Conservation (phyloP, 495 filamentous ascomycete species). For the Xylaria bambusicola region DNA sequence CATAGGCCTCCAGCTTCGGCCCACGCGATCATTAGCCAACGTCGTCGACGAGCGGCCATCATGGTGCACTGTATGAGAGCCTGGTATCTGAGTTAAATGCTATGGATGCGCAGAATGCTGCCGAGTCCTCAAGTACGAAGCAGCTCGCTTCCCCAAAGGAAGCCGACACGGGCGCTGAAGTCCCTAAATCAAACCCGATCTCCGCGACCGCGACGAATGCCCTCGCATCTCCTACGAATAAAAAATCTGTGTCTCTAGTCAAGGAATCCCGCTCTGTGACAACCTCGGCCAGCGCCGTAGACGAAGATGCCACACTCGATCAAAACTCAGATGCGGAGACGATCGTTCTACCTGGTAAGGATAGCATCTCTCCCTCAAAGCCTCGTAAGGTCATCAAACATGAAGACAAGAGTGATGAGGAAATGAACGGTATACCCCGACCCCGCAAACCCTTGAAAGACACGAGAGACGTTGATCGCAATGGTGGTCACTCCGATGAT, state of each 20-base stretch:
- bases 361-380: conserved; percentile 69
- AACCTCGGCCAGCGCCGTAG: conserved; percentile 27
- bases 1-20: conserved; percentile 13
- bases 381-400: conserved; percentile 69
- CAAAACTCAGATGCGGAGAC: conserved; percentile 81
- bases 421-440: conserved; percentile 40
- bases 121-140: conserved; percentile 58
- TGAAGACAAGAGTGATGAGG: conserved; percentile 62
- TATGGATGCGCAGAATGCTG: conserved; percentile 63
- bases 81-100: conserved; percentile 54
- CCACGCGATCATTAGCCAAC: conserved; percentile 11
- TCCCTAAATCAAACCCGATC: conserved; percentile 31
- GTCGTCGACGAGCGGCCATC: conserved; percentile 49
- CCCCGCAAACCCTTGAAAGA: conserved; percentile 39
- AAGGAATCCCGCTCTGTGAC: conserved; percentile 24
- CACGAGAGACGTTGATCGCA: conserved; percentile 33
- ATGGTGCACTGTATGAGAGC: conserved; percentile 52
- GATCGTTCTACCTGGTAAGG: conserved; percentile 72
- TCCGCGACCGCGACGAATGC: conserved; percentile 25
- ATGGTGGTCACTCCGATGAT: conserved; percentile 35
- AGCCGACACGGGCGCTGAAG: conserved; percentile 44
- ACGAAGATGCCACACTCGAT: conserved; percentile 48
- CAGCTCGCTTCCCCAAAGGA: conserved; percentile 52
- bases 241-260: conserved; percentile 17
- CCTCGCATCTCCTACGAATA: conserved; percentile 19